Base-by-base conservation (phyloP, 768 basidiomycete genomes). In the Trametes coccinea region DNA sequence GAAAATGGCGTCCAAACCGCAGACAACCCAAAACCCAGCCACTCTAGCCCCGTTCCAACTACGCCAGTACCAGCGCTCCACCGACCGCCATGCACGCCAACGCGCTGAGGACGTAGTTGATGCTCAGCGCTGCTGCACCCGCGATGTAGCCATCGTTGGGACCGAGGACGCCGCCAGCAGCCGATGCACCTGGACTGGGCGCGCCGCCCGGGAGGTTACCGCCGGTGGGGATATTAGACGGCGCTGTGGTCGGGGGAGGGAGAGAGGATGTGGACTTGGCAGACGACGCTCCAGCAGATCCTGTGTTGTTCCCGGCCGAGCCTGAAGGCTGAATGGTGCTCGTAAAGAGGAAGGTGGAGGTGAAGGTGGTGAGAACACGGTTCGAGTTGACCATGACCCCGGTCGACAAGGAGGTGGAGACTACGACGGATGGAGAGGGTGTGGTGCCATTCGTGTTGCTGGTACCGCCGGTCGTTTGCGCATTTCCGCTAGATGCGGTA, bases 81-180 rank as follows among this genome's bases (percentile, higher is more conserved):
- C 60, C 64, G 71, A 86, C 60, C 81, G 67, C 34, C 80, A 70
- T 56, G 82, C 71, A 67, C 86, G 64, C 31, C 5, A 80, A 46
- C 6, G 77, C 74, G 14, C 83, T 76, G 44, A 82, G 59, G 13
- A 81, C 61, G 5, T 79, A 74, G 61, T 82, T 83, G 64, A 74
- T 69, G 43, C 77, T 76, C 41, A 86, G 76, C 1, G 77, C 73
- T 2, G 75, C 66, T 6, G 84, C 89, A 11, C 79, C 81, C 31
- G 86, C 82, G 63, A 84, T 85, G 74, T 85, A 90, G 54, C 77
- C 72, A 67, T 92, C 89, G 49, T 79, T 78, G 49, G 89, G 89
- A n/a, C 89, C 89, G 62, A 79, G 87, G 39, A 80, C 73, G 30
- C 83, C 86, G 16, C 71, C 65, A 4, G 71, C 51, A 45, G 73